A percentile compares a stretch with the other conserved stretches of the same genome.
Conservation (phyloP, 2,329 filamentous ascomycete species). For the Colletotrichum spinosum region DNA sequence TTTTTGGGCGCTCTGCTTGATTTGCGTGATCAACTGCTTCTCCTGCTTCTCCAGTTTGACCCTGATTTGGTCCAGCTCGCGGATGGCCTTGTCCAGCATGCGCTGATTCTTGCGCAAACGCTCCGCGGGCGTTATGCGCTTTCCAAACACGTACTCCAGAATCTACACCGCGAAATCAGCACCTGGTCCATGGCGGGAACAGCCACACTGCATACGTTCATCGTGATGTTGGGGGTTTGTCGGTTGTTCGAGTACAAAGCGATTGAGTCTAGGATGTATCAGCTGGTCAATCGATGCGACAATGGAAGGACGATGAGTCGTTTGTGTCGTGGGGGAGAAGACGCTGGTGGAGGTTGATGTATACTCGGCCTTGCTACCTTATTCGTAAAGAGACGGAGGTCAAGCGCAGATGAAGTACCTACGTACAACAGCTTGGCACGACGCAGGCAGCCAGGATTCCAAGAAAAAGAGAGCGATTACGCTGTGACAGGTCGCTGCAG, state of each 20-base stretch:
- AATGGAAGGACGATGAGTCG: constrained; percentile 13
- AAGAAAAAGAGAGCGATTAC: constrained; percentile 31
- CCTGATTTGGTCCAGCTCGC: constrained; percentile 93
- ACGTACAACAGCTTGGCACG: constrained; percentile 35
- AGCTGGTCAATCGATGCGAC: background rate
- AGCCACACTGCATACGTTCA: constrained; percentile 64
- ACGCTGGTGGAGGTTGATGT: constrained; percentile 26
- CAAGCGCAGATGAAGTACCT: constrained; percentile 2
- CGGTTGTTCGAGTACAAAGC: background rate
- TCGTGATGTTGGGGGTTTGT: constrained; percentile 45
- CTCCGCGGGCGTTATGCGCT: constrained; percentile 97
- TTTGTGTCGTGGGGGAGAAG: constrained; percentile 22
- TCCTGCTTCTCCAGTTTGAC: constrained; percentile 98
- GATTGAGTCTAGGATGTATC: background rate
- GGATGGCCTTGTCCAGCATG: constrained; percentile 95
- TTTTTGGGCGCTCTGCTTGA: constrained; percentile 98
- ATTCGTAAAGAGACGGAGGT: constrained; percentile 26
- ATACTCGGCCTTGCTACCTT: constrained; percentile 24
- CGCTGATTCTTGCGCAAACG: constrained; percentile 93
- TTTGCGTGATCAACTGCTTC: constrained; percentile 94
- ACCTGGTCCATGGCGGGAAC: constrained; percentile 22
- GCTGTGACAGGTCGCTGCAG: constrained; percentile 14
- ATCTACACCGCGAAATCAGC: constrained; percentile 69
- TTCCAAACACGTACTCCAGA: constrained; percentile 98
- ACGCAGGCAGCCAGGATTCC: constrained; percentile 23